phyloP scores from a whole-genome alignment of 805 yeast species.

The Tanozyma kutaoensis region DNA sequence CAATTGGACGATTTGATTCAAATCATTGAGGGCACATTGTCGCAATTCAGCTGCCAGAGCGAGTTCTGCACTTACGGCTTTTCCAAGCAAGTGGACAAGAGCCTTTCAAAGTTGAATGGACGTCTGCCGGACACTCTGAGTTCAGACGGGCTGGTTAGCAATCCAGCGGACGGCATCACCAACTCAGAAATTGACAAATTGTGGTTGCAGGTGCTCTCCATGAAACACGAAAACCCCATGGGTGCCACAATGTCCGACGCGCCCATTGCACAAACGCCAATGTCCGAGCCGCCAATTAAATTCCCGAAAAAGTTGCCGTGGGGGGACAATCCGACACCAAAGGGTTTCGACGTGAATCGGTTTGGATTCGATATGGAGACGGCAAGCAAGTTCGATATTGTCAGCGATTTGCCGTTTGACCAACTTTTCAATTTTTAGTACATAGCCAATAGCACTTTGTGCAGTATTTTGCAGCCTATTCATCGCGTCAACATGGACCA shows the following conservation, averaged over 20 bases:
- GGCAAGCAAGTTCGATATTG: constrained; percentile 10
- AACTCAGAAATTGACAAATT: constrained; percentile 19
- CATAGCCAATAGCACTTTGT: too few relatives aligned
- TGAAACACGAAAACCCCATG: constrained; percentile 10
- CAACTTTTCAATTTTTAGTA: constrained; percentile 5
- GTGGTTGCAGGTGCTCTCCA: constrained; percentile 21
- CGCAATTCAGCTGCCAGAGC: constrained; percentile 4
- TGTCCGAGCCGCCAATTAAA: neutral
- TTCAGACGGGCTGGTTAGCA: neutral
- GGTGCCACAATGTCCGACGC: neutral
- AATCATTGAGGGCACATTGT: constrained; percentile 5
- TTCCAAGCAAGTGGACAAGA: constrained; percentile 3
- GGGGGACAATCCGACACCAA: neutral
- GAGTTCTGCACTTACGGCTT: constrained; percentile 4
- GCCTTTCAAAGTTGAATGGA: neutral
- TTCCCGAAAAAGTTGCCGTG: neutral
- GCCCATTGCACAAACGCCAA: neutral
- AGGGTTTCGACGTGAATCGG: neutral
- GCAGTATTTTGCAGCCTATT: too few relatives aligned
- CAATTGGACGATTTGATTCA: constrained; percentile 13
- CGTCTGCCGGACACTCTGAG: neutral
- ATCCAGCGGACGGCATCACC: constrained; percentile 4
- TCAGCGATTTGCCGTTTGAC: constrained; percentile 14
- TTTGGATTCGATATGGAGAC: constrained; percentile 7
- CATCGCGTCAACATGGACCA: too few relatives aligned